Conservation (phyloP, 140 eudicot species). For the Cichorium intybus region DNA sequence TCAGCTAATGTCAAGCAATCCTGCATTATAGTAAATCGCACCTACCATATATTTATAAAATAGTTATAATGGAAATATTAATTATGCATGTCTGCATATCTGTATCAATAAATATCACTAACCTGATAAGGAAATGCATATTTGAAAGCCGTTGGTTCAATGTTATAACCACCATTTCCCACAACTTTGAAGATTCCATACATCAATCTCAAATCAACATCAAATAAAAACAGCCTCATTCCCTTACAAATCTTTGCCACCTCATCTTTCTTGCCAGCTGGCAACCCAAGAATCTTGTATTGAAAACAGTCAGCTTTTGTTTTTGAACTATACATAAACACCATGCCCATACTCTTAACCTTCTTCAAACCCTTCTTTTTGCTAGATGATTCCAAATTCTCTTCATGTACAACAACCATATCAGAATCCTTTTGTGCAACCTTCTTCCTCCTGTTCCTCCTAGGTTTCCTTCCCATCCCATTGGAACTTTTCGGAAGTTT, state of each 20-base stretch:
- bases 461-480: conserved; percentile 25
- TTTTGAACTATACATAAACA: conserved; percentile 78
- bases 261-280: conserved; percentile 56
- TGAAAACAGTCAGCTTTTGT: conserved; percentile 67
- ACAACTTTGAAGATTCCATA: conserved; percentile 80
- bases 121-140: conserved; percentile 80
- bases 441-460: conserved; percentile 30
- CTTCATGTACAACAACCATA: conserved; percentile 16
- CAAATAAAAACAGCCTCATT: conserved; percentile 71
- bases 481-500: conserved; percentile 26
- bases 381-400: conserved; percentile 28
- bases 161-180: conserved; percentile 59
- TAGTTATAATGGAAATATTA: background rate
- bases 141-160: conserved; percentile 71
- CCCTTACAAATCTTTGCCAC: conserved; percentile 66
- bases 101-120: conserved; percentile 13
- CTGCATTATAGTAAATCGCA: conserved; percentile 51
- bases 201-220: conserved; percentile 57
- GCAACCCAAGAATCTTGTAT: conserved; percentile 63
- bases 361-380: conserved; percentile 35
- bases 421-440: conserved; percentile 9
- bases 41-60: conserved; percentile 35
- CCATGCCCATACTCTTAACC: conserved; percentile 66
- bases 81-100: background rate
- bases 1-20: conserved; percentile 67